phyloP scores from a whole-genome alignment of 2,329 filamentous ascomycete species.

The Rachicladosporium sp. region DNA sequence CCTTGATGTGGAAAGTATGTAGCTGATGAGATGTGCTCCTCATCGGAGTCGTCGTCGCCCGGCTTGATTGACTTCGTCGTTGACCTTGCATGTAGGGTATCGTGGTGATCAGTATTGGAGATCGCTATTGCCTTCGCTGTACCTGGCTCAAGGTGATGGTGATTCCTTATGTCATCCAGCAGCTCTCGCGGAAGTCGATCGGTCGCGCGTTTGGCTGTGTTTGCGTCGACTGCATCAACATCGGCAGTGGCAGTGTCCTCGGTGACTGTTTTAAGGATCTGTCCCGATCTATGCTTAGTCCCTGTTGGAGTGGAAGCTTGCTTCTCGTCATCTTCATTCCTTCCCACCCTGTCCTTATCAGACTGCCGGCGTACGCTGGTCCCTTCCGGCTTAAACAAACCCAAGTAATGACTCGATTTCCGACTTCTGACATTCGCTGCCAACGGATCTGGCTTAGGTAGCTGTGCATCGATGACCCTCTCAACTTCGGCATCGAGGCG shows the following conservation, averaged over 20 bases:
- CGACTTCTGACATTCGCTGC: slow-evolving; percentile 45
- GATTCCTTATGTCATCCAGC: slow-evolving; percentile 45
- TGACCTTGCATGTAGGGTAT: not conserved
- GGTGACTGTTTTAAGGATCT: too few relatives aligned
- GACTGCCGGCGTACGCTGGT: slow-evolving; percentile 30
- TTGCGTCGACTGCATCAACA: too few relatives aligned
- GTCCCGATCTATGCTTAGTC: too few relatives aligned
- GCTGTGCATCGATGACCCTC: slow-evolving; percentile 51
- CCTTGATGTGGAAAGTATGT: slow-evolving; percentile 68
- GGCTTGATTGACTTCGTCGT: slow-evolving; percentile 12
- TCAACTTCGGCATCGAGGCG: slow-evolving; percentile 35
- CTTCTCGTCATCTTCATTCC: slow-evolving; percentile 10
- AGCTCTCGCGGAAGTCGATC: slow-evolving; percentile 36
- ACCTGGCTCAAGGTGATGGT: slow-evolving; percentile 39
- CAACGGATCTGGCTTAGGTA: slow-evolving; percentile 43
- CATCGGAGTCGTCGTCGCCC: slow-evolving; percentile 54
- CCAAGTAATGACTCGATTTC: slow-evolving; percentile 54
- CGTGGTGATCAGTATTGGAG: slow-evolving; percentile 22
- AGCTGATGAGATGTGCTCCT: slow-evolving; percentile 79
- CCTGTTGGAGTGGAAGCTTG: not conserved
- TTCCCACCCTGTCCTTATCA: slow-evolving; percentile 32
- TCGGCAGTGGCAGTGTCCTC: too few relatives aligned
- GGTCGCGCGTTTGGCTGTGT: not conserved
- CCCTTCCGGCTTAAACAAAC: slow-evolving; percentile 43
- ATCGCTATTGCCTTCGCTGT: slow-evolving; percentile 26